Evolutionary conservation across 2,329 filamentous ascomycete species (phyloP), one percentile per base, ranked within the genome.

Genomic region (Exophiala sp.): DNA sequence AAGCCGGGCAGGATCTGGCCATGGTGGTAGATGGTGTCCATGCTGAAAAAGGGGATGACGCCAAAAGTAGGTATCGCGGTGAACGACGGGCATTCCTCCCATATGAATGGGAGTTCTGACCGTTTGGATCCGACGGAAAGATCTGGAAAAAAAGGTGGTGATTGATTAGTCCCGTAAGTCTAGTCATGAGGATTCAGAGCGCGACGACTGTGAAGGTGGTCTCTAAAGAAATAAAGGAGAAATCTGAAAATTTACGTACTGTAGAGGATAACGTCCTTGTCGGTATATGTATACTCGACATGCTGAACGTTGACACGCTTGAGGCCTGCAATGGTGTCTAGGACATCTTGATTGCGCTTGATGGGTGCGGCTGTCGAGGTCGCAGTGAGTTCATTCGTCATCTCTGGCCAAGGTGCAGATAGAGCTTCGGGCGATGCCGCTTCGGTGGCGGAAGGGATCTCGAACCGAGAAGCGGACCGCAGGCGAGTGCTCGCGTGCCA

Each of bases 1-100:
- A 96, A 99, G 80, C 97, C 95, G 70, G 91, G 90, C 29, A 97
- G 87, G 58, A 99, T 81, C 53, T 91, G 83, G 67, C 84, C 82
- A 65, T 92, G 80, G 71, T 79, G 84, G 77, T 88, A 97, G 24
- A 91, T 89, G 57, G 85, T 77, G 62, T 87, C 80, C 58, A 89
- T 86, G 75, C 87, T 87, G 77, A 97, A 96, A 65, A 86, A 87
- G 16, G 94, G 94, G 65, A 97, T 86, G 58, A 97, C 92, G 69
- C 91, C 94, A 66, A 89, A 97, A 2, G 55, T 55, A n/a, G 91
- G 94, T 48, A 97, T 78, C 48, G 89, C 85, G 71, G 96, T 90
- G 83, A 97, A 99, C 70, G 92, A 81, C 48, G 96, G 90, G 66
- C 85, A 77, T 66, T 89, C 88, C 78, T 99, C 94, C 68, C 89